Percentiles rank a stretch among this genome's conserved stretches.
These are phyloP conservation scores for Mediolabrus comicus DNA, from an alignment of 108 stramenopile species.

Conservation along the genomic window DNA sequence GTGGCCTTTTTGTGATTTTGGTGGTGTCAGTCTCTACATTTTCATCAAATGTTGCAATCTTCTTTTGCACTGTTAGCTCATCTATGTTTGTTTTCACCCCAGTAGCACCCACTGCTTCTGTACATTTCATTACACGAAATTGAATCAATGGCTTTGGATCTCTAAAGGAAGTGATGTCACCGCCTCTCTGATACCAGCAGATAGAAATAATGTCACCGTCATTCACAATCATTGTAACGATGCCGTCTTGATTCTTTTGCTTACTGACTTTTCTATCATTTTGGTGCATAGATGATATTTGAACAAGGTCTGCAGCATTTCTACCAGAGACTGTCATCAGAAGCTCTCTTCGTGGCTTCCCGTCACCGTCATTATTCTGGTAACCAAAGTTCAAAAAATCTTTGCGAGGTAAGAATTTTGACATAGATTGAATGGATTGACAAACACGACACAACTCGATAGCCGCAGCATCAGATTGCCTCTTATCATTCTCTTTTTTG, in stretches of 20 bases:
- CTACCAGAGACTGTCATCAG: neutral
- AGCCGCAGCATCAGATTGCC: neutral
- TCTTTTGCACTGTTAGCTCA: neutral
- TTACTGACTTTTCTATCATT: neutral
- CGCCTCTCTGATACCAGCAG: constrained; percentile 2
- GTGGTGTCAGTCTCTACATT: neutral
- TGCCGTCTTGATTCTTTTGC: neutral
- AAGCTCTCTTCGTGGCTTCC: neutral
- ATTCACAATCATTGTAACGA: neutral
- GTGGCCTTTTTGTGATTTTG: neutral
- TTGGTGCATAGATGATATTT: neutral
- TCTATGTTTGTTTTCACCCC: neutral
- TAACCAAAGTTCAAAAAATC: constrained; percentile 14
- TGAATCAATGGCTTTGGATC: constrained; percentile 14
- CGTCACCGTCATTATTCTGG: neutral
- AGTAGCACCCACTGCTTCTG: neutral
- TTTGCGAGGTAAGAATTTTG: constrained; percentile 21
- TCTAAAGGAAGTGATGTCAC: neutral
- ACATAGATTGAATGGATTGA: constrained; percentile 16
- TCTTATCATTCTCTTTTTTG: neutral
- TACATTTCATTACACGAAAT: constrained; percentile 1
- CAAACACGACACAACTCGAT: neutral
- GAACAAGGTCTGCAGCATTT: constrained; percentile 3
- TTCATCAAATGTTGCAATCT: neutral
- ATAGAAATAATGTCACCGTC: constrained; percentile 19